Percentiles rank a stretch among this genome's conserved stretches.
These are phyloP conservation scores for Aspergillus cejpii DNA, from an alignment of 2,329 filamentous ascomycete genomes.

Conservation along the genomic window DNA sequence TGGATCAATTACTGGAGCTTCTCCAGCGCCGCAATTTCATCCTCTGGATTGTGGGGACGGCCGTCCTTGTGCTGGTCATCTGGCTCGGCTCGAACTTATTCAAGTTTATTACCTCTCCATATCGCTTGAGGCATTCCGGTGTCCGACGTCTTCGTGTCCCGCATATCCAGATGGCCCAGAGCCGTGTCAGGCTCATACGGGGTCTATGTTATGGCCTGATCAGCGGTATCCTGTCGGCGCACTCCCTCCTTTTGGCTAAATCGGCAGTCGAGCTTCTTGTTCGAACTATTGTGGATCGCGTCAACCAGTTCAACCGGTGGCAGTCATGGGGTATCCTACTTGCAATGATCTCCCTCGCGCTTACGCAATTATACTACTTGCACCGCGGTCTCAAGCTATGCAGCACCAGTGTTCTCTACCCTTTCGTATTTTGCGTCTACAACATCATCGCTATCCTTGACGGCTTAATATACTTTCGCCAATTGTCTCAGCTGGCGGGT, in stretches of 20 bases:
- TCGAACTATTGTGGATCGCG: constrained; percentile 71
- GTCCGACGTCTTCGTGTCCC: constrained; percentile 43
- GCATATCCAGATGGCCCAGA: constrained; percentile 40
- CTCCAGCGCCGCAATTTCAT: constrained; percentile 70
- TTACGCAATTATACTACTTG: constrained; percentile 90
- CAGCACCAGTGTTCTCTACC: constrained; percentile 92
- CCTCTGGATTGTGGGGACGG: constrained; percentile 79
- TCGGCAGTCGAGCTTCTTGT: constrained; percentile 93
- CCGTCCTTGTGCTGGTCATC: constrained; percentile 63
- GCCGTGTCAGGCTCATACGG: constrained; percentile 65
- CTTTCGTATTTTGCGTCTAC: constrained; percentile 96
- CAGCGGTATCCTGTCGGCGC: constrained; percentile 87
- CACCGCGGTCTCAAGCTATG: constrained; percentile 90
- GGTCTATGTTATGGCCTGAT: constrained; percentile 85
- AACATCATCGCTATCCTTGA: constrained; percentile 98
- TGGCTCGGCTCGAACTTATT: constrained; percentile 52
- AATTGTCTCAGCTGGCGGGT: constrained; percentile 69
- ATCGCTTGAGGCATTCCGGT: constrained; percentile 28
- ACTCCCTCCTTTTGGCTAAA: constrained; percentile 88
- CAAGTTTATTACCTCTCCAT: constrained; percentile 33
- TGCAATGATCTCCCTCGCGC: constrained; percentile 69
- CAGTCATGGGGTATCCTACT: constrained; percentile 89
- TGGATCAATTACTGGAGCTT: constrained; percentile 72
- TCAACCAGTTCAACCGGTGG: constrained; percentile 93
- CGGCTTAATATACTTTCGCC: constrained; percentile 92